These are phyloP conservation scores for Borealophlyctis nickersoniae DNA, from an alignment of 192 early-diverging fungal species.

Conservation along the genomic window DNA sequence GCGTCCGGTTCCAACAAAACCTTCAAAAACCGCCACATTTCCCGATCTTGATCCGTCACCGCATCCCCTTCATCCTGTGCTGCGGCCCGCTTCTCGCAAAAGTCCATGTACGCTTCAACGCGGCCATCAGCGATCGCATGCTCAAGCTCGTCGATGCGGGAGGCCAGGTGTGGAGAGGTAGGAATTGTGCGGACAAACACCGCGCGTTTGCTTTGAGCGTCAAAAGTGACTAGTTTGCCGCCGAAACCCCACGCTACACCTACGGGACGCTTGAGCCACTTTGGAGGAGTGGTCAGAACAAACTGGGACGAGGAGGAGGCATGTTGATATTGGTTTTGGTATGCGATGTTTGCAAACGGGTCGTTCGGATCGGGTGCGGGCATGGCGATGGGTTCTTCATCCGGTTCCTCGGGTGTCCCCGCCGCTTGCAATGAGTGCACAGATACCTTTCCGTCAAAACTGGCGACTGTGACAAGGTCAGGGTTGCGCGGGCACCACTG, in stretches of 20 bases:
- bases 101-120: slow-evolving; percentile 31
- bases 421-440: slow-evolving; percentile 74
- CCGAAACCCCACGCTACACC: slow-evolving; percentile 89
- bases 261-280: slow-evolving; percentile 88
- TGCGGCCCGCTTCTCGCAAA: slow-evolving; percentile 35
- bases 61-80: slow-evolving; percentile 13
- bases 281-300: slow-evolving; percentile 70
- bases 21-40: slow-evolving; percentile 77
- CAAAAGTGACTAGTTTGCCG: slow-evolving; percentile 80
- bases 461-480: slow-evolving; percentile 80
- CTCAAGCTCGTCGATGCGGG: slow-evolving; percentile 72
- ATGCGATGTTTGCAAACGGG: slow-evolving; percentile 65
- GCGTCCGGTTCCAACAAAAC: slow-evolving; percentile 77
- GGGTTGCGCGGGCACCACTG: slow-evolving; percentile 95
- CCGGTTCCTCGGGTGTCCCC: slow-evolving; percentile 15
- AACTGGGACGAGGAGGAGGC: slow-evolving; percentile 22
- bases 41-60: slow-evolving; percentile 39
- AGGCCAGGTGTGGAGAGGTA: slow-evolving; percentile 69
- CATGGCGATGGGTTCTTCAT: slow-evolving; percentile 23
- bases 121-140: slow-evolving; percentile 47
- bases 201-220: slow-evolving; percentile 25
- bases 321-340: slow-evolving; percentile 10
- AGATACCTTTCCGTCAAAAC: slow-evolving; percentile 90
- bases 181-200: slow-evolving; percentile 68
- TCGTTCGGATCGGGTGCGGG: slow-evolving; percentile 49